Evolutionary conservation across 768 basidiomycete genomes (phyloP), one percentile per base, ranked within the genome.

Genomic region (Cubamyces sp.): DNA sequence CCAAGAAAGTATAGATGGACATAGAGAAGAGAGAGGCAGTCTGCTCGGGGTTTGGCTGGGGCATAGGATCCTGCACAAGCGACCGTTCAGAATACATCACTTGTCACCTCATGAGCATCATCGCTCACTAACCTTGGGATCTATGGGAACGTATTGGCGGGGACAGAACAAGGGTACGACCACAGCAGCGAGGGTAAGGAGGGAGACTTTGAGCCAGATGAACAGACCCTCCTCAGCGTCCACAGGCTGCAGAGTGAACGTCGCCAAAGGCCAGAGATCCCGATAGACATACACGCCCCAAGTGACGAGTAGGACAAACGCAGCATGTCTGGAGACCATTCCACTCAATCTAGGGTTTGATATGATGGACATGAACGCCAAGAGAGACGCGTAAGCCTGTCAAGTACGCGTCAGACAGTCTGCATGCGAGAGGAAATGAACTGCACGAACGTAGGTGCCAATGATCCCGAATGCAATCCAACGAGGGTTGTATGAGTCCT

Each of bases 191-290:
- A 82, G 30, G 7, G 76, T 65, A 16, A 88, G 76, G 12, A 84
- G 52, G n/a, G 62, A 68, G 4, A 86, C 59, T 68, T 86, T 82
- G 3, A 74, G 71, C 87, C 87, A 89, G 19, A 87, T 70, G 37
- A 84, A 60, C 52, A 70, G 61, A 7, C 84, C 81, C 65, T 83
- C 83, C 1, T 69, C 68, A 1, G 70, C 66, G 65, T 90, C 88
- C n/a, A 74, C 62, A 7, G 87, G 84, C 15, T 57, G 39, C 23
- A 78, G 73, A n/a, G 76, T 77, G 71, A 77, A 87, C 0, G 86
- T 88, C 16, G 79, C 73, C 9, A 88, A 68, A 14, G 88, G 88
- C 70, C 78, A 87, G 7, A 90, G 52, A 67, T 85, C 82, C n/a
- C 87, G 80, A 66, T 85, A 86, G 37, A 74, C 73, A 66, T 80